These are phyloP conservation scores for Myxozyma sirexii DNA, from an alignment of 805 yeast genomes.

Conservation along the genomic window DNA sequence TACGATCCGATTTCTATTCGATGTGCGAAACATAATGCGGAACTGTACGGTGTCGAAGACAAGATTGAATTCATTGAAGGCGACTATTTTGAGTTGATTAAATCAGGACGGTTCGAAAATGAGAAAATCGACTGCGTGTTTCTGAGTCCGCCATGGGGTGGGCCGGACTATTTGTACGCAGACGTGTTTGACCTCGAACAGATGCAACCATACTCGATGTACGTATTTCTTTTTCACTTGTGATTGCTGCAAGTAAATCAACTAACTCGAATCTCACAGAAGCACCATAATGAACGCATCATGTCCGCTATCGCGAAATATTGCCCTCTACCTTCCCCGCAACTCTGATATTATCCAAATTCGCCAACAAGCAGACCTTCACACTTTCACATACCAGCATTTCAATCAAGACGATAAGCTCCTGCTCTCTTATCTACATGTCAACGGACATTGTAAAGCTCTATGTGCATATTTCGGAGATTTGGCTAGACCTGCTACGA, in stretches of 20 bases:
- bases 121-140: constrained; percentile 48
- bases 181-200: constrained; percentile 26
- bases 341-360: constrained; percentile 32
- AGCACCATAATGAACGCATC: constrained; percentile 12
- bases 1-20: constrained; percentile 59
- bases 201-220: constrained; percentile 31
- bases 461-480: constrained; percentile 29
- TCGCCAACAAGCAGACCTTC: background rate
- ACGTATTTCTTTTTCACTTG: background rate
- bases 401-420: background rate
- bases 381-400: background rate
- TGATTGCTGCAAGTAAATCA: background rate
- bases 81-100: constrained; percentile 49
- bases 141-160: constrained; percentile 92
- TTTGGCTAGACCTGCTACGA: constrained; percentile 15
- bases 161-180: constrained; percentile 28
- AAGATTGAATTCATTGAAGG: constrained; percentile 53
- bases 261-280: background rate
- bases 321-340: constrained; percentile 35
- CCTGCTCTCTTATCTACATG: constrained; percentile 18
- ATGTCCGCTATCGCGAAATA: constrained; percentile 22
- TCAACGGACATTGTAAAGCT: constrained; percentile 23
- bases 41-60: constrained; percentile 57
- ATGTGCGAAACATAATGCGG: constrained; percentile 66
- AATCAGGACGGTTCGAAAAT: background rate